Evolutionary conservation across 1,284 basidiomycete genomes (phyloP).

Genomic region (Peniophora sp.): DNA sequence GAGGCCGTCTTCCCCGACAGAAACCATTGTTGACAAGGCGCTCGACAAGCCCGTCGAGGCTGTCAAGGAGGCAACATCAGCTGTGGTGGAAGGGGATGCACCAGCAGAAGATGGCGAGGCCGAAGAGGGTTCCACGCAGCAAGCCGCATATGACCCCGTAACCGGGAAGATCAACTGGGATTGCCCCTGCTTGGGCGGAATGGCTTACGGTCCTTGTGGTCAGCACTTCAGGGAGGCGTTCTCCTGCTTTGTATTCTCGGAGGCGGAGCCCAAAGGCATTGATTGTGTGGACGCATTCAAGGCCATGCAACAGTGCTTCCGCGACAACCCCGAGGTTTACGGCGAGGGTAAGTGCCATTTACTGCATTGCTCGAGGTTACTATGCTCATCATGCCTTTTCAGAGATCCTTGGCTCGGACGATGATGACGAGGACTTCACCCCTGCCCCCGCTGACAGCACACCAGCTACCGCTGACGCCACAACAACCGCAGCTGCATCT

Average conservation of each 20-base stretch:
- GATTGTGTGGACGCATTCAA: slow-evolving; percentile 98
- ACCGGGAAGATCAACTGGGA: slow-evolving; percentile 99
- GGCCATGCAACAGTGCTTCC: slow-evolving; percentile 97
- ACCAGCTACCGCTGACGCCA: no score
- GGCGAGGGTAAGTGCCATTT: slow-evolving; percentile 67
- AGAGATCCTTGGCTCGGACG: slow-evolving; percentile 15
- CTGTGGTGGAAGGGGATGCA: neutral
- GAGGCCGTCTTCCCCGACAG: slow-evolving; percentile 8
- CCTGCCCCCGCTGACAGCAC: neutral
- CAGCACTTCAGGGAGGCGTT: slow-evolving; percentile 93
- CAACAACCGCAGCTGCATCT: no score
- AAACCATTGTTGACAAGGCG: no score
- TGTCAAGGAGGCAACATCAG: neutral
- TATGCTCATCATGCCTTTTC: neutral
- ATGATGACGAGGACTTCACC: slow-evolving; percentile 11
- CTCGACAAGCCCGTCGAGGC: slow-evolving; percentile 2
- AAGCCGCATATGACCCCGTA: slow-evolving; percentile 76
- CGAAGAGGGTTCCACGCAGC: slow-evolving; percentile 20
- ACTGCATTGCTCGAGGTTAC: neutral
- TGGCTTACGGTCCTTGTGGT: slow-evolving; percentile 97
- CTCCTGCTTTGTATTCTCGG: slow-evolving; percentile 93
- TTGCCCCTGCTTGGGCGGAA: slow-evolving; percentile 95
- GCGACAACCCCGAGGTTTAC: slow-evolving; percentile 92
- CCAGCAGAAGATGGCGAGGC: slow-evolving; percentile 13
- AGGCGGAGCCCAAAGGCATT: slow-evolving; percentile 95